Evolutionary conservation across 345 rosid species (phyloP), one percentile per base, ranked within the genome.

Genomic region (Turritis glabra): DNA sequence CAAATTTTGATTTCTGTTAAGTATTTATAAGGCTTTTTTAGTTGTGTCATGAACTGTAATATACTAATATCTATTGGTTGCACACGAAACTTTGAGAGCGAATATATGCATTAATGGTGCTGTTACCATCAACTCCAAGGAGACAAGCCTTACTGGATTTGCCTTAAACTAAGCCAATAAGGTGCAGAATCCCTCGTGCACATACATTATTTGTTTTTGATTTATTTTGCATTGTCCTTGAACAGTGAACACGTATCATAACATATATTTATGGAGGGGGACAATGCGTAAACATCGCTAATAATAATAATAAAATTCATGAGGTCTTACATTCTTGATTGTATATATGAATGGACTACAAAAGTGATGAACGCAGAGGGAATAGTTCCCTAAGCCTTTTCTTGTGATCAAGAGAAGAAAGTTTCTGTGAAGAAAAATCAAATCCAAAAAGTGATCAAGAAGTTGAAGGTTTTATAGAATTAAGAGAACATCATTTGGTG

Each of bases 61-160:
- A 41, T 21, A 30, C 69, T 72, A 38, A 26, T 63, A 72, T 72
- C 7, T 32, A 18, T 35, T 62, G 46, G 40, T 18, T 38, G 43
- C 7, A 40, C 32, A 38, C 52, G 69, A 52, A 69, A 22, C 40
- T 63, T 63, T 52, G 23, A 61, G 53, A 72, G 46, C 19, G n/a
- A 73, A 53, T 54, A 73, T 46, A 73, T 73, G 71, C 77, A 64
- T 65, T 30, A 70, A 60, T 73, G 47, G 70, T 72, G 64, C 23
- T 72, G 61, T 18, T 35, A 48, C 2, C 59, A 33, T 71, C 38
- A 71, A 38, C 43, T 51, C 7, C 17, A 62, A 43, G 19, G 48
- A 54, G 64, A 73, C 77, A 73, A 63, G 71, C 57, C 56, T 40
- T 7, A 3, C 56, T 73, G 71, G 71, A 21, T 15, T 41, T 54